phyloP scores from a whole-genome alignment of 331 rosid species.

The Pyracantha coccinea region DNA sequence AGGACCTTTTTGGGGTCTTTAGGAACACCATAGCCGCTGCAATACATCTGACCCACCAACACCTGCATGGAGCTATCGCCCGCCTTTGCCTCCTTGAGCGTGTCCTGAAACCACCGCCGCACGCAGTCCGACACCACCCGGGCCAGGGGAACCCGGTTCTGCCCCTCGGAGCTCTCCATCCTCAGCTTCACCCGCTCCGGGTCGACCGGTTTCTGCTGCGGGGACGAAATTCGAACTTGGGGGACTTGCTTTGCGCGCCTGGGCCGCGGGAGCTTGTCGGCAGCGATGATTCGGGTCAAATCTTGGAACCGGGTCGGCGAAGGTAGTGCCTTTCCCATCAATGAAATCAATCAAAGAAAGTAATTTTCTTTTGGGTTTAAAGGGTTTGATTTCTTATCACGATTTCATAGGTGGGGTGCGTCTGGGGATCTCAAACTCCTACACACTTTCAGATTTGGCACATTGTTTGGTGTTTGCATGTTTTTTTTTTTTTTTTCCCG shows the following conservation, averaged over 20 bases:
- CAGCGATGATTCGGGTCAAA: conserved; percentile 40
- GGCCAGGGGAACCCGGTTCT: conserved; percentile 49
- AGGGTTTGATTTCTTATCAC: background rate
- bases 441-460: background rate
- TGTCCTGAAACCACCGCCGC: conserved; percentile 78
- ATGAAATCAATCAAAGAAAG: background rate
- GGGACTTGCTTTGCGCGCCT: conserved; percentile 21
- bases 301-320: conserved; percentile 37
- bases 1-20: conserved; percentile 54
- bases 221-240: conserved; percentile 31
- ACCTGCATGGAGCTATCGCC: conserved; percentile 70
- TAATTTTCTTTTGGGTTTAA: background rate
- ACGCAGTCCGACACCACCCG: conserved; percentile 66
- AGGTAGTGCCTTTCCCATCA: conserved; percentile 65
- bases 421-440: background rate
- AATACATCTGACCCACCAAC: conserved; percentile 77
- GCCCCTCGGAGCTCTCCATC: conserved; percentile 26
- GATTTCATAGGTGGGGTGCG: background rate
- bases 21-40: conserved; percentile 70
- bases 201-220: conserved; percentile 27
- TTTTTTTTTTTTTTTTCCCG: background rate
- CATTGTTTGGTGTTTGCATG: background rate
- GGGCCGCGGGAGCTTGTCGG: conserved; percentile 29
- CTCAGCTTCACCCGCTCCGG: conserved; percentile 12
- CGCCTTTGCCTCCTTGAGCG: conserved; percentile 73